Conservation (phyloP, 108 stramenopile species). For the Aurantiochytrium sp. region DNA sequence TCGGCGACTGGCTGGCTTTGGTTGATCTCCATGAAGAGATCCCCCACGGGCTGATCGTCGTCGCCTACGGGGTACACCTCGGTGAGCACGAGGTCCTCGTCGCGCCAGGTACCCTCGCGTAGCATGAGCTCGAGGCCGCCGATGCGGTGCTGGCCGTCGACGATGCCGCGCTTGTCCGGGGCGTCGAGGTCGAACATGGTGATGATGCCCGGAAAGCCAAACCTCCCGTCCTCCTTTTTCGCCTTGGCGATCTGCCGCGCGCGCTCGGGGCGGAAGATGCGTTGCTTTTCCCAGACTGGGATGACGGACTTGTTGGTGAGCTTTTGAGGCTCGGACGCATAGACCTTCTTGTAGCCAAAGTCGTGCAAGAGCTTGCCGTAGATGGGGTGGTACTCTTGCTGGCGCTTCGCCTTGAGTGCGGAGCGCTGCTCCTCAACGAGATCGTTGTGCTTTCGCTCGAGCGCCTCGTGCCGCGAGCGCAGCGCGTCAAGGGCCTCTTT, state of each 20-base stretch:
- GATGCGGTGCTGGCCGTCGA: conserved; percentile 83
- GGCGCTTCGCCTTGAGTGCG: background rate
- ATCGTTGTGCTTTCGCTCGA: background rate
- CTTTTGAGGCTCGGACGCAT: conserved; percentile 24
- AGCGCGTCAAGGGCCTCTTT: too few species aligned
- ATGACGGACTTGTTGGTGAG: background rate
- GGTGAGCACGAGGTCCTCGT: conserved; percentile 60
- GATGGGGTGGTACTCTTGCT: conserved; percentile 27
- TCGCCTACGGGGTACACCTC: conserved; percentile 60
- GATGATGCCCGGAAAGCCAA: conserved; percentile 35
- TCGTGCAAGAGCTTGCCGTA: conserved; percentile 33
- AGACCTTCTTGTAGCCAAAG: conserved; percentile 39
- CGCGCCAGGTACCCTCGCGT: conserved; percentile 40
- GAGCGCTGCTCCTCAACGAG: background rate
- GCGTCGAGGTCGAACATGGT: conserved; percentile 19
- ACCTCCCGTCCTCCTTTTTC: background rate
- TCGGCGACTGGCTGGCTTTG: conserved; percentile 75
- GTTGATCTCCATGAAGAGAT: conserved; percentile 80
- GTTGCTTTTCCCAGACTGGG: conserved; percentile 41
- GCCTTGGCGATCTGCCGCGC: conserved; percentile 26
- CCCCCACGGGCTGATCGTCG: conserved; percentile 33
- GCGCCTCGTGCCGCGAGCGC: background rate
- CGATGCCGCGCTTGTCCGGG: conserved; percentile 61
- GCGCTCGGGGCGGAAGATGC: conserved; percentile 37
- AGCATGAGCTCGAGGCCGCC: conserved; percentile 71